Base-by-base conservation (phyloP, 495 filamentous ascomycete species). In the Aspergillus mulundensis region DNA sequence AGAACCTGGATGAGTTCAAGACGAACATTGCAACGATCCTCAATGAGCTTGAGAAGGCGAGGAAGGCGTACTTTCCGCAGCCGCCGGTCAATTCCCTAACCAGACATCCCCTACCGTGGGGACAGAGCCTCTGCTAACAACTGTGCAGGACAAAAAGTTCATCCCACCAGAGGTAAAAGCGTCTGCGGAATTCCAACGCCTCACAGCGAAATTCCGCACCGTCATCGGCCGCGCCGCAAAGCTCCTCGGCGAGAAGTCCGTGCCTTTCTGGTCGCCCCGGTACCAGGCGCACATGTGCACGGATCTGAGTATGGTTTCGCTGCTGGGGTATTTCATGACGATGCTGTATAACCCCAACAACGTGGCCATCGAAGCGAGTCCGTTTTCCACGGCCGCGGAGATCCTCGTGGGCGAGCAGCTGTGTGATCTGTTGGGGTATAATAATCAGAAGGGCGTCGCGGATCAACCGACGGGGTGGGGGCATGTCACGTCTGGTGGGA, bases 301-400 rank as follows among this genome's bases (percentile, higher is more conserved):
- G 8, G 69, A 72, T 48, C 46, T 65, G 32, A 62, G 59, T 34
- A 71, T 73, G 65, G 64, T 66, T 45, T 55, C 57, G 12, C 52
- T 77, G 14, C 54, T 79, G 18, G 75, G 74, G 0, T 78, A 78
- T 58, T 66, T 77, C 19, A 73, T 71, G 62, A 74, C 76, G n/a
- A 78, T 78, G 75, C 49, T 78, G 12, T 77, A 77, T 54, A 78
- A 78, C 58, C 72, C 75, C 14, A 81, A 80, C 63, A 80, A 80
- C 39, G 72, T 78, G 6, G 62, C 76, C 2, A 56, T 77, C 21
- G 77, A 79, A 54, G 73, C 70, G 2, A 77, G 73, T 46, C 75
- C 74, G 25, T 55, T 76, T 5, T 71, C 66, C 3, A 76, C 71
- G 10, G 50, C 73, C 1, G 62, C 70, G 1, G 77, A 79, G 62